Base-by-base conservation (phyloP, 345 rosid genomes). In the Geranium rotundifolium region DNA sequence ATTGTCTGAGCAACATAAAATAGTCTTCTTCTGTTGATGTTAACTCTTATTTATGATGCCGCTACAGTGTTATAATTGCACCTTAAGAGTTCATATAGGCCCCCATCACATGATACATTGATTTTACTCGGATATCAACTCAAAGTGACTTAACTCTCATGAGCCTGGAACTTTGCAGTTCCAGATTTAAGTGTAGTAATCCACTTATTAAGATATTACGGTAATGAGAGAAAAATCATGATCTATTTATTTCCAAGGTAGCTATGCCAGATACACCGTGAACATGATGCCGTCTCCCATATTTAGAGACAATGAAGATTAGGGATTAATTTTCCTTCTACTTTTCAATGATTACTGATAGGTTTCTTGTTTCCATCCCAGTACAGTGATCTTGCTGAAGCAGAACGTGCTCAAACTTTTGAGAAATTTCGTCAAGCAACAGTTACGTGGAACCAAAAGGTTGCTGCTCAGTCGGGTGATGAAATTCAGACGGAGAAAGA, bases 341-440 rank as follows among this genome's bases (percentile, higher is more conserved):
- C 54, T 50, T 52, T 34, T 16, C 29, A 59, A 9, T 66, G 46
- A 16, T 69, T 62, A 56, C 58, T 64, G 62, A 60, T 18, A 52
- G 4, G 5, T 19, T 7, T 16, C 23, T 57, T 65, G 19, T 18
- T 10, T 12, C 18, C 46, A 56, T 73, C 62, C 54, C 89, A 91
- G 97, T 79, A 88, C 73, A 86, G 93, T 27, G 96, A 91, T 63
- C 73, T 81, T 18, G 84, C 75, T 23, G 96, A 85, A 73, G 75
- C 72, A 54, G 95, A 87, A 19, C 71, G 98, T 63, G 62, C 63
- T 58, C 62, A 8, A 49, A 72, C 81, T 58, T 65, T 91, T 62
- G 95, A 84, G 70, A 77, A 74, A 54, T 89, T 89, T 67, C 78
- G 81, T 70, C 78, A 78, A 72, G 81, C 84, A 14, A 72, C 85